Percentiles rank a stretch among this genome's conserved stretches.
Conservation (phyloP, 768 basidiomycete genomes). For the Mycena galericulata region DNA sequence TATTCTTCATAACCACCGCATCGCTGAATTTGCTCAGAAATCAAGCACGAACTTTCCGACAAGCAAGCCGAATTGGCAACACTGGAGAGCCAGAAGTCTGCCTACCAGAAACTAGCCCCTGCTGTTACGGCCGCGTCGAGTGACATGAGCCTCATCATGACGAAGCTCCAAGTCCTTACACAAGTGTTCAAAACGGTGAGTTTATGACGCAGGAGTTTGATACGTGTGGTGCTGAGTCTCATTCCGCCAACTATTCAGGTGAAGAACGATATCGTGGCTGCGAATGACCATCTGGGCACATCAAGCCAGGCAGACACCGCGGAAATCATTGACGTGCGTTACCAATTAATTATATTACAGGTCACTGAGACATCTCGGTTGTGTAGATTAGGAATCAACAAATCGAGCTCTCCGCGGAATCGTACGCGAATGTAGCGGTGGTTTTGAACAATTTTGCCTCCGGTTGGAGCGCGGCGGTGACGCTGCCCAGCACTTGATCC, state of each 20-base stretch:
- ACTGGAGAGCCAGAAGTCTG: neutral
- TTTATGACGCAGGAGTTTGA: too few relatives aligned
- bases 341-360: neutral
- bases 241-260: neutral
- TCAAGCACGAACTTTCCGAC: neutral
- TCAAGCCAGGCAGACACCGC: neutral
- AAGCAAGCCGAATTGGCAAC: neutral
- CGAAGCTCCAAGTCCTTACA: neutral
- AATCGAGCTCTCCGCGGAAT: neutral
- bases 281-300: neutral
- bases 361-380: neutral
- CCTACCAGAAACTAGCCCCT: neutral
- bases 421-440: neutral
- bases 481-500: neutral
- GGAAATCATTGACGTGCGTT: neutral
- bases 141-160: neutral
- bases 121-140: neutral
- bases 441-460: neutral
- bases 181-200: slow-evolving; percentile 3
- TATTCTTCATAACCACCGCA: neutral
- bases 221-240: neutral
- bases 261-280: neutral
- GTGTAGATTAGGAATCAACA: neutral
- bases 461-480: neutral
- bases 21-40: neutral